Conservation (phyloP, 331 rosid species). For the Quercus tomentella region DNA sequence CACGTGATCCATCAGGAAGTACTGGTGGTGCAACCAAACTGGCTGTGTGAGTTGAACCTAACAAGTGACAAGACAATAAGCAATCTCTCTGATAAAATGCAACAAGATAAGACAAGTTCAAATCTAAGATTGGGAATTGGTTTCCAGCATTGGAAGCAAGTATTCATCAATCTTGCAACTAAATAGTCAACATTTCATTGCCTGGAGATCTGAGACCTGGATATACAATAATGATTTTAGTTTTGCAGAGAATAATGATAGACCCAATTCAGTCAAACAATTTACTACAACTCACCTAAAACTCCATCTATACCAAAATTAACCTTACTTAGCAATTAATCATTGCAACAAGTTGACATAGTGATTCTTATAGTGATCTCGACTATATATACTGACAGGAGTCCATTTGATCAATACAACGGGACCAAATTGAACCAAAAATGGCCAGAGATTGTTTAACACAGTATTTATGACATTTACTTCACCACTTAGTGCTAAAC, state of each 20-base stretch:
- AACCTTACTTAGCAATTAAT: no score
- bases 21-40: conserved; percentile 25
- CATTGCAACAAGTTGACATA: neutral
- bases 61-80: conserved; percentile 20
- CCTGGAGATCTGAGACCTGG: neutral
- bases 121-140: neutral
- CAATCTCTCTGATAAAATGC: conserved; percentile 1
- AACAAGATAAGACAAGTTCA: neutral
- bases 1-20: conserved; percentile 27
- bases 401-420: neutral
- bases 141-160: no score
- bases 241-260: neutral
- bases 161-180: neutral
- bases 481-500: neutral
- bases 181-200: neutral
- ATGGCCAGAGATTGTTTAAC: neutral
- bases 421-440: neutral
- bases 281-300: neutral
- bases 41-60: conserved; percentile 44
- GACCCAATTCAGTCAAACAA: neutral
- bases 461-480: neutral
- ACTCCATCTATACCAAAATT: neutral
- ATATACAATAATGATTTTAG: neutral
- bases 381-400: neutral
- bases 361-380: neutral